Base-by-base conservation (phyloP, 2,329 filamentous ascomycete genomes). In the Beauveria sp. region DNA sequence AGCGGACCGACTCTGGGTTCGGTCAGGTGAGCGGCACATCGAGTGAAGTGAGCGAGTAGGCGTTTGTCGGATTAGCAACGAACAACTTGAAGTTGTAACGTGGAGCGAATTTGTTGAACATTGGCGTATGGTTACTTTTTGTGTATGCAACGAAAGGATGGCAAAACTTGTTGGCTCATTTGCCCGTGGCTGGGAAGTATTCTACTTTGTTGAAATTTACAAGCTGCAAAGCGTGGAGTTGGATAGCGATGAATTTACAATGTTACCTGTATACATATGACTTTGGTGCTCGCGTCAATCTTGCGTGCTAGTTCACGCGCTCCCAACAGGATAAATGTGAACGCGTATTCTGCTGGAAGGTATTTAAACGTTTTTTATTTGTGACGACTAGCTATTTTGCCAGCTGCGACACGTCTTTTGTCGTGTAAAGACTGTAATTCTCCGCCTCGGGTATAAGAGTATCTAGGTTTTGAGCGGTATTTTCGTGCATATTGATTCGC, bases 1-100 rank as follows among this genome's bases (percentile, higher is more conserved):
- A 70, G 62, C 66, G 70, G 24, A 69, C 70, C 16, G 72, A 74
- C 59, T 73, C 72, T 30, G 71, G 72, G 0, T 65, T 74, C 22
- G 72, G 69, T 1, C 68, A 69, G 34, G 66, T 72, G 58, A 72
- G 70, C 55, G 64, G 64, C 6, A 70, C 70, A 14, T 70, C 68
- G 9, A 64, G 62, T 14, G 67, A 68, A 18, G 59, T 62, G 26
- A 55, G 56, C 54, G 58, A 54, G 16, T 64, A 63, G 46, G 22
- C 12, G 34, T 37, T 37, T 37, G 12, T 37, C 34, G 50, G 26
- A 47, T 10, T 34, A 34, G 41, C 2, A 22, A 18, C 5, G 26
- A 10, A 34, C 8, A 16, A 34, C 28, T 22, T 37, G 34, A 8
- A 16, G n/a, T 63, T 24, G 57, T 60, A 47, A 50, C 55, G 43